Evolutionary conservation across 768 basidiomycete genomes (phyloP).

Genomic region (Boletus barrowsii): DNA sequence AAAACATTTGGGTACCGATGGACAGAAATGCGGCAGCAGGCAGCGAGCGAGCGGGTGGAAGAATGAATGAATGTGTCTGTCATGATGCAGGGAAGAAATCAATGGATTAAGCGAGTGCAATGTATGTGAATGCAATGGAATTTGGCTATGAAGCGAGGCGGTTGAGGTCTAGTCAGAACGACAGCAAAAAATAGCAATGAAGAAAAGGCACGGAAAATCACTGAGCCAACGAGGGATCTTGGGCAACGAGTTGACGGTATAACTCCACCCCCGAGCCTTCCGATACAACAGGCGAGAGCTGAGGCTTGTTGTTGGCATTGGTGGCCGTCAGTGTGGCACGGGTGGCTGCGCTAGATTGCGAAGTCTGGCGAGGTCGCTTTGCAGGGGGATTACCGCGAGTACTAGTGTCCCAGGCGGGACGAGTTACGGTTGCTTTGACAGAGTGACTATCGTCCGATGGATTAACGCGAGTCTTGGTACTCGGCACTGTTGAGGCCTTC

Average conservation of each 20-base stretch:
- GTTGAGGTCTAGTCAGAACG: conserved; percentile 18
- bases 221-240: conserved; percentile 65
- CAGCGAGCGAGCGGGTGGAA: conserved; percentile 2
- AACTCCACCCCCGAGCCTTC: conserved; percentile 79
- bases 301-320: conserved; percentile 26
- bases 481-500: conserved; percentile 44
- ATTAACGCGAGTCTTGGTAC: conserved; percentile 46
- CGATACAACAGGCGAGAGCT: conserved; percentile 67
- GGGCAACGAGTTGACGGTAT: conserved; percentile 77
- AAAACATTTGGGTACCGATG: conserved; percentile 25
- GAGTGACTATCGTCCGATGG: conserved; percentile 64
- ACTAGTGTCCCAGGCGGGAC: conserved; percentile 71
- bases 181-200: conserved; percentile 2
- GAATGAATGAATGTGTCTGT: conserved; percentile 30
- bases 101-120: conserved; percentile 28
- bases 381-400: conserved; percentile 42
- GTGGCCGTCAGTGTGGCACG: conserved; percentile 35
- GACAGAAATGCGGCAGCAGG: conserved; percentile 20
- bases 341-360: conserved; percentile 66
- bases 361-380: conserved; percentile 69
- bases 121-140: conserved; percentile 18
- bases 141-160: conserved; percentile 19
- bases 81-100: conserved; percentile 26
- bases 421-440: conserved; percentile 69
- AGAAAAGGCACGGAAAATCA: conserved; percentile 13